Conservation (phyloP, 2,329 filamentous ascomycete species). For the Pseudocercospora fuligena region DNA sequence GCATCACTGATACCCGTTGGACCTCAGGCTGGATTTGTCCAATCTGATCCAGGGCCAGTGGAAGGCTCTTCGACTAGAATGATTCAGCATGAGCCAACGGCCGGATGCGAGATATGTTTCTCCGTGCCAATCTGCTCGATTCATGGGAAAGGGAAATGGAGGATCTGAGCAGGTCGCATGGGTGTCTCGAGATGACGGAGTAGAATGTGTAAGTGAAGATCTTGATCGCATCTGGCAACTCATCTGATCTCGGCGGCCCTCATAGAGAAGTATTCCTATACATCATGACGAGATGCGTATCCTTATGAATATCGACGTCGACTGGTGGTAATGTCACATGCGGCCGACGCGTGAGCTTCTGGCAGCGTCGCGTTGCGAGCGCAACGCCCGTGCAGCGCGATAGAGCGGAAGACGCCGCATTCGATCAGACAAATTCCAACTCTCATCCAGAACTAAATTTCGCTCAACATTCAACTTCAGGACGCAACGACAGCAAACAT, state of each 20-base stretch:
- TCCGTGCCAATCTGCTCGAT: neutral
- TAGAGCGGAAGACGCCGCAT: neutral
- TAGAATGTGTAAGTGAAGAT: neutral
- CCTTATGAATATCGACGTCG: neutral
- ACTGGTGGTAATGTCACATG: too few species aligned
- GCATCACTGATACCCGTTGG: neutral
- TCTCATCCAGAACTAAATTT: neutral
- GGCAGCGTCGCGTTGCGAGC: too few species aligned
- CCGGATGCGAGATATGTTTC: neutral
- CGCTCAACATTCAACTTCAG: neutral
- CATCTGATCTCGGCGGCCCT: neutral
- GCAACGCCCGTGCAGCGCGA: too few species aligned
- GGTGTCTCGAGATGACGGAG: too few species aligned
- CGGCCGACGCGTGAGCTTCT: too few species aligned
- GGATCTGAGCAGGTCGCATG: neutral
- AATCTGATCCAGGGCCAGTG: neutral
- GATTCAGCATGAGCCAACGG: neutral
- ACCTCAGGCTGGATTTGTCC: neutral
- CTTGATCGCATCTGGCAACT: neutral
- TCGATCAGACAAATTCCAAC: neutral
- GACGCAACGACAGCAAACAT: neutral
- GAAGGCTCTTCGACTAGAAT: neutral
- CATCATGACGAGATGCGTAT: neutral
- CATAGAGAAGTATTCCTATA: neutral
- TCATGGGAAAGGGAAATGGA: neutral